Evolutionary conservation across 805 yeast species (phyloP), one percentile per base, ranked within the genome.

Genomic region (Hanseniaspora meyeri): DNA sequence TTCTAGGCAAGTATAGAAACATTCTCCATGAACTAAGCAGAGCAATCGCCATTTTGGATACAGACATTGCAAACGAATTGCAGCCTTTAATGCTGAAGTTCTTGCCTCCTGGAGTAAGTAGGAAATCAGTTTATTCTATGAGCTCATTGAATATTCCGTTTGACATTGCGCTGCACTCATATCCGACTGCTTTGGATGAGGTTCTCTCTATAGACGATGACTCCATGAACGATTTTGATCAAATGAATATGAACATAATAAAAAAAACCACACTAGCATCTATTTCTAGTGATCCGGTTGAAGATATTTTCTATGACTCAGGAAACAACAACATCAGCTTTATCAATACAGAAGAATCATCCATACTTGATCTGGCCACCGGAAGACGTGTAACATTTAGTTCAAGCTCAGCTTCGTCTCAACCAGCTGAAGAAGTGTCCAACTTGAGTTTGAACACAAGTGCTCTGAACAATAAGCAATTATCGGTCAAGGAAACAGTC

Each of bases 1-100:
- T 78, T 0, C 63, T 84, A 8, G 59, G 69, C 5, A 70, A 71
- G 43, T 70, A 73, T 60, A 73, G 69, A 54, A 62, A 61, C 24
- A 59, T 70, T 7, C 60, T 72, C 20, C 37, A 59, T 39, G 46
- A 56, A 14, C 10, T 56, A 24, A 49, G 47, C 12, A 31, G 29
- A 19, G 19, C 37, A 5, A 27, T 55, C 6, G 19, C 36, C 2
- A 37, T 34, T 8, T 36, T 49, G 17, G 49, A 49, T 42, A 11
- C 17, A 11, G 58, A 55, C 16, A 24, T 55, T 24, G 55, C 40
- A 24, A 32, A 29, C 6, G 54, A 55, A 14, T 24, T 55, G 16
- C 39, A 43, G 5, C 46, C 57, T 9, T 24, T 50, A 17, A 32
- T 37, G 32, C 20, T 37, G 32, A 57, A 43, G n/a, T 58, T 59